Evolutionary conservation across 352 stramenopile genomes (phyloP), one percentile per base, ranked within the genome.

Genomic region (Phytopythium boreale): DNA sequence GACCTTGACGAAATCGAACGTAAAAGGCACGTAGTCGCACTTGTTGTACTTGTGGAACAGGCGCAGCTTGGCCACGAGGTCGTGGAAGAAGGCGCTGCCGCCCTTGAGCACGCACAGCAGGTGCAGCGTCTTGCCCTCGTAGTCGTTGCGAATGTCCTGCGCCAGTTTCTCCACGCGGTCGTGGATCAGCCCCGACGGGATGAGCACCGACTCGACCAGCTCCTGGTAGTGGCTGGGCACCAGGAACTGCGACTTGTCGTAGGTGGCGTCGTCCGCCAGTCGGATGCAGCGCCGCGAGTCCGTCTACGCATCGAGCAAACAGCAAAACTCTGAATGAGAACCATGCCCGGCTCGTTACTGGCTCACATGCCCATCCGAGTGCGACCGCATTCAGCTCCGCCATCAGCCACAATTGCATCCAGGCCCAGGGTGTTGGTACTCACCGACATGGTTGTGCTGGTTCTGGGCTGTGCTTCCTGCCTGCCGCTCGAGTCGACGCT

Each of bases 1-100:
- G 59, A 98, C 93, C 55, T 90, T 84, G 70, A 98, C 88, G 63
- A 98, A 98, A 75, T 98, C 94, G 71, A 97, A 98, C 37, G 82
- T 95, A 76, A 96, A 99, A 47, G 84, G 84, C 62, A 97, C 87
- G 75, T 95, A 89, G 66, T 88, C 68, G 78, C 79, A 93, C 73
- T 90, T 82, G 74, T 92, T 92, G 77, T 92, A 92, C 81, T 93
- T 93, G 76, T 93, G 82, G 66, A 91, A 90, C 14, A 93, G 70
- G 1, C 83, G 82, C 58, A 94, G 69, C 62, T 94, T 90, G 69
- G 91, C 82, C 27, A 96, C 81, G 29, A 97, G 81, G 53, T 92
- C 77, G 61, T 96, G 82, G 74, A 97, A 97, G 75, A 97, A 97
- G 62, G 88, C 84, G 61, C 74, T 93, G 56, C 88, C 88, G 59